These are phyloP conservation scores for Casaregolazyma lundiana DNA, from an alignment of 1,139 yeast species.

Conservation along the genomic window DNA sequence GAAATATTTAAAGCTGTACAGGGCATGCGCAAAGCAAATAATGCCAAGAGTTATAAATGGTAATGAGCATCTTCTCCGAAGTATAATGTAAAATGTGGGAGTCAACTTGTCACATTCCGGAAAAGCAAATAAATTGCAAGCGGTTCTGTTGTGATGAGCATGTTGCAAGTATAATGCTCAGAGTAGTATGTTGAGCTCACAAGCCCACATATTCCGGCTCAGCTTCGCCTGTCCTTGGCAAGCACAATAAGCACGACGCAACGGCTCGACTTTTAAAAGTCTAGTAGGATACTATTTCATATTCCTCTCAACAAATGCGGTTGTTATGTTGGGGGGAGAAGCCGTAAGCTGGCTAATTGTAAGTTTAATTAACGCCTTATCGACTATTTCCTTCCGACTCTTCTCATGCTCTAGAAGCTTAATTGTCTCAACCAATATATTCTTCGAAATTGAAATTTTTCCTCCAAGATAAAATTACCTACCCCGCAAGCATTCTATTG, in stretches of 20 bases:
- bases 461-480: too few species aligned
- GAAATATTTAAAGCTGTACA: neutral
- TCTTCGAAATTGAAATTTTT: neutral
- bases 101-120: too few species aligned
- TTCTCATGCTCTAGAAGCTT: neutral
- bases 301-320: neutral
- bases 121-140: neutral
- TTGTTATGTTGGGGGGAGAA: neutral
- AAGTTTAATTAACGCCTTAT: neutral
- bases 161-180: neutral
- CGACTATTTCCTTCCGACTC: too few species aligned
- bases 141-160: neutral
- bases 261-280: neutral
- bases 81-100: neutral
- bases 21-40: neutral
- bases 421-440: neutral
- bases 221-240: slow-evolving; percentile 1
- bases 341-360: neutral
- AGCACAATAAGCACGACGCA: neutral
- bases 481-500: too few species aligned
- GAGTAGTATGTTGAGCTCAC: neutral
- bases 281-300: too few species aligned
- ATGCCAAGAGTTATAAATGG: neutral
- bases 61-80: neutral
- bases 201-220: slow-evolving; percentile 1